phyloP scores from a whole-genome alignment of 495 filamentous ascomycete genomes.

The Penicillium arizonense region DNA sequence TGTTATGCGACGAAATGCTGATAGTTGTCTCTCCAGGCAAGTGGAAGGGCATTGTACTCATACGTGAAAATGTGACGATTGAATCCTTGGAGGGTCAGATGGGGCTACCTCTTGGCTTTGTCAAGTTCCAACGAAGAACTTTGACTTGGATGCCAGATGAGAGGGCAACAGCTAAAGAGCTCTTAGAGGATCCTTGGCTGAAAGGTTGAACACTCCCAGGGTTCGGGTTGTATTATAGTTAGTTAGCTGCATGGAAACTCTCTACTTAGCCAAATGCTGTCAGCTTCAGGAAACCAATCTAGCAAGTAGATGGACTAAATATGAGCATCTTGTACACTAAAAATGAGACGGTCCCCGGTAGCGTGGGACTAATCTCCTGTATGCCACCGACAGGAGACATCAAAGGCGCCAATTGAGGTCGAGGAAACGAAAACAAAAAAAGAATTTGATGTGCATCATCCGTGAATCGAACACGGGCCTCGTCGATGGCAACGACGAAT shows the following conservation, averaged over 20 bases:
- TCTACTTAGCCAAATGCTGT: neutral
- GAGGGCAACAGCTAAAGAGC: conserved; percentile 36
- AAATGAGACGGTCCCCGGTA: too few relatives aligned
- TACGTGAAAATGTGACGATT: conserved; percentile 22
- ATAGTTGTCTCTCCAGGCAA: conserved; percentile 5
- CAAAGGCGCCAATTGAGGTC: too few relatives aligned
- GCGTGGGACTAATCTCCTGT: too few relatives aligned
- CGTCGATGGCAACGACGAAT: conserved; percentile 61
- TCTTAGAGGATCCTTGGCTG: conserved; percentile 36
- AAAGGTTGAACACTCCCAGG: neutral
- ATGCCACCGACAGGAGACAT: too few relatives aligned
- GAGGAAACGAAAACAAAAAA: neutral
- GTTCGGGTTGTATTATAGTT: neutral
- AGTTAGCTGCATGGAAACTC: neutral
- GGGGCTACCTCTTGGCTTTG: conserved; percentile 31
- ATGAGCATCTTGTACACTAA: too few relatives aligned
- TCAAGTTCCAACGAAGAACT: conserved; percentile 32
- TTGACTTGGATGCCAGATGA: conserved; percentile 37
- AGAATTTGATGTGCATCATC: conserved; percentile 40
- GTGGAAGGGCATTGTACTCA: conserved; percentile 26
- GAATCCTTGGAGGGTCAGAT: conserved; percentile 22
- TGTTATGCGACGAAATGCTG: too few relatives aligned
- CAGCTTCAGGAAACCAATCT: too few relatives aligned
- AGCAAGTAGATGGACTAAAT: too few relatives aligned
- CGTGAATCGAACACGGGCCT: conserved; percentile 60